Evolutionary conservation across 345 rosid species (phyloP), one percentile per base, ranked within the genome.

Genomic region (Bretschneidera sinensis): DNA sequence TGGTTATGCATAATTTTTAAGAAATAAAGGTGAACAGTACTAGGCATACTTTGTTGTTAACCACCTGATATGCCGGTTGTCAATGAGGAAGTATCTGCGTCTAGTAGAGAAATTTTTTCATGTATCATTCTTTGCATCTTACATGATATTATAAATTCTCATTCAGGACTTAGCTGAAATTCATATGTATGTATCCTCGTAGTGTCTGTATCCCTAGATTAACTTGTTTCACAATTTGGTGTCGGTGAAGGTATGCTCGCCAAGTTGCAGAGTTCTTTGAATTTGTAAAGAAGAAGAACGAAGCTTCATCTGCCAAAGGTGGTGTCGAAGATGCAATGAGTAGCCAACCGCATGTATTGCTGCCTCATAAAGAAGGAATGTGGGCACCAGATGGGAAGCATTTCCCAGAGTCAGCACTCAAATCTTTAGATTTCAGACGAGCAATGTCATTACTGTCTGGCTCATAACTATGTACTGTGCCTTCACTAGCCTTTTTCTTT

Each of bases 211-310:
- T 17, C 20, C 35, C 17, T 21, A 22, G 0, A 51, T 62, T 3
- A 52, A 52, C 15, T 28, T 47, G 51, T 33, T 18, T 57, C 25
- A 21, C 34, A 34, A 15, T 11, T 13, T 21, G 24, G 24, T 10
- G 2, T 20, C 20, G 8, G n/a, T 76, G 61, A 71, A 94, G 99
- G 75, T 94, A 94, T 54, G 99, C 99, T 4, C 83, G 80, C 31
- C 99, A 94, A 69, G 97, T 94, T 55, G 85, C 99, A 0, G 92
- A 88, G 76, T 94, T 94, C 79, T 94, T 94, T 34, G 89, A 89
- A 61, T 90, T 84, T 61, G 99, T 94, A 79, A 89, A 86, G 86
- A 81, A 76, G 70, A 77, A 83, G 80, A 79, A 89, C 54, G 86
- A 87, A 71, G 71, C 59, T 5, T 62, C 77, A 6, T 24, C 85